These are phyloP conservation scores for Venturia carpophila DNA, from an alignment of 2,329 filamentous ascomycete species.

Conservation along the genomic window DNA sequence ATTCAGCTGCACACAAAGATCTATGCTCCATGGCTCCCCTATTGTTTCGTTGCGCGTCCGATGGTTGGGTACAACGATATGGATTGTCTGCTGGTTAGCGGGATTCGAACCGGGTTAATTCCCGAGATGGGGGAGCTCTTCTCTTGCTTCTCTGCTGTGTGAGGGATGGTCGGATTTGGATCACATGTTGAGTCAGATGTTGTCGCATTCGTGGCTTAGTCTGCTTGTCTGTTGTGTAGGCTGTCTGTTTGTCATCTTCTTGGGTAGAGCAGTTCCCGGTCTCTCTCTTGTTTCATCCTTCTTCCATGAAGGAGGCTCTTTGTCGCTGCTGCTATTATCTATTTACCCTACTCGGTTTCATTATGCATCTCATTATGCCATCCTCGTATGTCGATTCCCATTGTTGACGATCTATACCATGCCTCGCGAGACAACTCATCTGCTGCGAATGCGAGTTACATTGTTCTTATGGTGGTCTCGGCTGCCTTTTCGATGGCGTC, in stretches of 20 bases:
- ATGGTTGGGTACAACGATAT: background rate
- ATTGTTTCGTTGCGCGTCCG: background rate
- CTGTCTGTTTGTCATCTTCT: conserved; percentile 9
- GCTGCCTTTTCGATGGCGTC: background rate
- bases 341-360: conserved; percentile 11
- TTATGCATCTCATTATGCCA: conserved; percentile 1
- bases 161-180: conserved; percentile 6
- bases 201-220: background rate
- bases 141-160: background rate
- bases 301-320: background rate
- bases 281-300: conserved; percentile 15
- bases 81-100: conserved; percentile 6
- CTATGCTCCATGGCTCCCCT: background rate
- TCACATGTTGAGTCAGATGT: background rate
- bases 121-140: background rate
- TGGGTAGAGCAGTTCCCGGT: conserved; percentile 17
- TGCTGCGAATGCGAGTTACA: background rate
- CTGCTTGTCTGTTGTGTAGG: conserved; percentile 12
- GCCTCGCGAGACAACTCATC: background rate
- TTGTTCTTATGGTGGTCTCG: background rate
- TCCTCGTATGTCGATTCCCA: background rate
- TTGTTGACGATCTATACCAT: background rate
- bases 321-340: background rate
- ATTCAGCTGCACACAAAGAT: background rate
- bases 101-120: background rate